Evolutionary conservation across 169 alveolate species (phyloP).

Genomic region (Cyclospora cayetanensis): DNA sequence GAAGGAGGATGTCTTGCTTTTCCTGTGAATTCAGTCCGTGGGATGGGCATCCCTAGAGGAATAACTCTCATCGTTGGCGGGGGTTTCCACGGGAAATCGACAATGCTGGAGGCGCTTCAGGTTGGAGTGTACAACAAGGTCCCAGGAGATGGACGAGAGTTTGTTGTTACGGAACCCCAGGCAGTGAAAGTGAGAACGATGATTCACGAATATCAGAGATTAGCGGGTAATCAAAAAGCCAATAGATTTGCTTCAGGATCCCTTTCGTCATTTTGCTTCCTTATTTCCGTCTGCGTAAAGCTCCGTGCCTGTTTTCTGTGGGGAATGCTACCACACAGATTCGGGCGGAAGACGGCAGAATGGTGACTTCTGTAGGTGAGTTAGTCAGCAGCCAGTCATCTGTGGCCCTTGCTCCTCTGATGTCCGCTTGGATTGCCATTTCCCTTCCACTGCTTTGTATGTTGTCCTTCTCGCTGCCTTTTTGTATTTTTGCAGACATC

Average conservation of each 20-base stretch:
- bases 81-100: constrained; percentile 87
- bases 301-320: no score
- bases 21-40: constrained; percentile 58
- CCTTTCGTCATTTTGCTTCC: neutral
- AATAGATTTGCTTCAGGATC: neutral
- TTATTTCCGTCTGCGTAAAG: no score
- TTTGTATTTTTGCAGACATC: constrained; percentile 74
- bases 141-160: constrained; percentile 87
- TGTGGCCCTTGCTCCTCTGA: neutral
- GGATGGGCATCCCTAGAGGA: constrained; percentile 83
- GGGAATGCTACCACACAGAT: no score
- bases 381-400: neutral
- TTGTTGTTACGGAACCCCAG: constrained; percentile 79
- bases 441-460: neutral
- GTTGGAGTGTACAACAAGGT: constrained; percentile 82
- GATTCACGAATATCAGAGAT: neutral
- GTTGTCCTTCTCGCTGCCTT: neutral
- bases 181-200: constrained; percentile 76
- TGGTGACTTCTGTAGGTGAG: constrained; percentile 65
- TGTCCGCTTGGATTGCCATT: neutral
- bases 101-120: constrained; percentile 82
- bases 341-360: constrained; percentile 70
- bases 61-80: constrained; percentile 86
- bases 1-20: neutral
- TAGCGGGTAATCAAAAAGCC: neutral